A percentile compares a stretch with the other conserved stretches of the same genome.
These are phyloP conservation scores for Excoecaria agallocha DNA, from an alignment of 345 rosid species.

Conservation along the genomic window DNA sequence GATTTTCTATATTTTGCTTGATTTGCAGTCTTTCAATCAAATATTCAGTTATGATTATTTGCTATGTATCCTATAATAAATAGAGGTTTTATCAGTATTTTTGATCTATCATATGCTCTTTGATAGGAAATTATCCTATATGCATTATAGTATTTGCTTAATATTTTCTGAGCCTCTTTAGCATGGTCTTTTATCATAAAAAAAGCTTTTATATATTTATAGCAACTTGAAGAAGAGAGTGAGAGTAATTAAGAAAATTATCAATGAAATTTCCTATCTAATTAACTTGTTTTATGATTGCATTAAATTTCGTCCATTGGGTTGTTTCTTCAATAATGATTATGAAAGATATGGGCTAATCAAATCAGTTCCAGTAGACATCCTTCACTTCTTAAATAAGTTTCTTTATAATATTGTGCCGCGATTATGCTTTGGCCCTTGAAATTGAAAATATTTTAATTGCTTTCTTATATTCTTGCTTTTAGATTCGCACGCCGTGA, in stretches of 20 bases:
- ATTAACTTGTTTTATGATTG: not conserved
- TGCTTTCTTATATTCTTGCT: not conserved
- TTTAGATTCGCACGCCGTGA: not conserved
- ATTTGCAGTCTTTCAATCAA: not conserved
- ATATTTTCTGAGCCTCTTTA: not conserved
- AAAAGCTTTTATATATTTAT: not conserved
- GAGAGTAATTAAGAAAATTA: not conserved
- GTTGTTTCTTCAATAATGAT: not conserved
- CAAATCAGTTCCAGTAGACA: not conserved
- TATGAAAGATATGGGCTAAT: not conserved
- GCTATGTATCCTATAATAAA: too few relatives aligned
- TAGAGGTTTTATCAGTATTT: too few relatives aligned
- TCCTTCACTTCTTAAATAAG: not conserved
- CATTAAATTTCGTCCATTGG: not conserved
- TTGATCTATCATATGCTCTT: slow-evolving; percentile 1
- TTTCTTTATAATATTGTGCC: not conserved
- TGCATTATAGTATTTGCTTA: not conserved
- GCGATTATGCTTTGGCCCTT: too few relatives aligned
- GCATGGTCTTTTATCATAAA: not conserved
- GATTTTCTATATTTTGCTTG: slow-evolving; percentile 13
- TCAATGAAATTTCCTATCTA: not conserved
- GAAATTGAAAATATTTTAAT: not conserved
- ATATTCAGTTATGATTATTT: slow-evolving; percentile 3
- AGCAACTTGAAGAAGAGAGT: not conserved
- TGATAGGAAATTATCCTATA: not conserved